phyloP scores from a whole-genome alignment of 2,329 filamentous ascomycete genomes.

The Fusarium nisikadoi region DNA sequence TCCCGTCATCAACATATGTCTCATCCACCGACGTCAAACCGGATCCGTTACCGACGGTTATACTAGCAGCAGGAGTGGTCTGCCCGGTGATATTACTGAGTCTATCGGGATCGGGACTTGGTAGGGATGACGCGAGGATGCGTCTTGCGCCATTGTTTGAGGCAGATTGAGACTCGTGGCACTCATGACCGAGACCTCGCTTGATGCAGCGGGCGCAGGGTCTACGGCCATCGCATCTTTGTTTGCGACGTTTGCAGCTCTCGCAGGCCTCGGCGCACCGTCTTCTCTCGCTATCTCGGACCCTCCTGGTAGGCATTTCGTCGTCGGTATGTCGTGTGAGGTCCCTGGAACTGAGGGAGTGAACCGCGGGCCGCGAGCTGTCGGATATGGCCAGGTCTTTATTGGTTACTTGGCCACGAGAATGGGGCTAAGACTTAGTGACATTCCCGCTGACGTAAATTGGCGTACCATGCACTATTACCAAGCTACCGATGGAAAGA shows the following conservation, averaged over 20 bases:
- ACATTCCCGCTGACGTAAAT: slow-evolving; percentile 11
- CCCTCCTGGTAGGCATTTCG: slow-evolving; percentile 41
- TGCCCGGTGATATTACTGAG: slow-evolving; percentile 32
- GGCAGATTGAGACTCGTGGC: slow-evolving; percentile 24
- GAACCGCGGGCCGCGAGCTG: slow-evolving; percentile 35
- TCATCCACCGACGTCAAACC: slow-evolving; percentile 18
- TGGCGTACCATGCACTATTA: background rate
- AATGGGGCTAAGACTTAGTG: slow-evolving; percentile 10
- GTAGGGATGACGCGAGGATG: slow-evolving; percentile 41
- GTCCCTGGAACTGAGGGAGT: slow-evolving; percentile 2
- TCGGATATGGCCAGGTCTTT: slow-evolving; percentile 37
- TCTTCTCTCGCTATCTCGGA: slow-evolving; percentile 40
- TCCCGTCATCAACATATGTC: slow-evolving; percentile 9
- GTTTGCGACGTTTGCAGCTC: slow-evolving; percentile 42
- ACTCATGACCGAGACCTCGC: slow-evolving; percentile 38
- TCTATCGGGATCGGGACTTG: slow-evolving; percentile 42
- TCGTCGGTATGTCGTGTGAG: slow-evolving; percentile 1
- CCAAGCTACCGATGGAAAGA: background rate
- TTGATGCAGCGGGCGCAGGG: slow-evolving; percentile 42
- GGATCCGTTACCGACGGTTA: slow-evolving; percentile 17
- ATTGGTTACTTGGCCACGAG: slow-evolving; percentile 17
- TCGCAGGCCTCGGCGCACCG: slow-evolving; percentile 43
- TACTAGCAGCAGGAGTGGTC: slow-evolving; percentile 21
- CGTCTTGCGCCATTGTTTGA: slow-evolving; percentile 2
- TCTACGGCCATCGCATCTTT: slow-evolving; percentile 39